Conservation (phyloP, 768 basidiomycete genomes). For the Hygrophorus russula region DNA sequence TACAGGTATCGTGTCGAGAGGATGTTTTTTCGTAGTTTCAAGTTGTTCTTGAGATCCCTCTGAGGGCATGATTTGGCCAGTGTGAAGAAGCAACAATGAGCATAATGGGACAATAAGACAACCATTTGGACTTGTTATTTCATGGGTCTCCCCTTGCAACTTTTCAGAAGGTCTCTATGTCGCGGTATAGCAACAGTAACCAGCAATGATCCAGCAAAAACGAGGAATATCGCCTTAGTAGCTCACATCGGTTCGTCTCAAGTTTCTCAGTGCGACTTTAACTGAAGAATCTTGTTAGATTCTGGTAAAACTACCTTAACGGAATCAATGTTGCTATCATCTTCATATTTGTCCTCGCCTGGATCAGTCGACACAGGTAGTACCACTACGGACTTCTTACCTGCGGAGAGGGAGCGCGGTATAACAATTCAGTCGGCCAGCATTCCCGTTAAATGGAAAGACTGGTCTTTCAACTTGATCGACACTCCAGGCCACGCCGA, state of each 20-base stretch:
- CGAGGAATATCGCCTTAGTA: slow-evolving; percentile 79
- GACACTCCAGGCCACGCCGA: slow-evolving; percentile 92
- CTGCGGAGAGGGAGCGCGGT: slow-evolving; percentile 81
- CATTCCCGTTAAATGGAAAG: slow-evolving; percentile 78
- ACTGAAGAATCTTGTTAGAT: slow-evolving; percentile 31
- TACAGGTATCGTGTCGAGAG: slow-evolving; percentile 47
- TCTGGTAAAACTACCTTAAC: slow-evolving; percentile 87
- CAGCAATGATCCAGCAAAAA: slow-evolving; percentile 26
- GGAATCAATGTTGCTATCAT: slow-evolving; percentile 74
- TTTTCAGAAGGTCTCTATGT: neutral
- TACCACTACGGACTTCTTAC: slow-evolving; percentile 83
- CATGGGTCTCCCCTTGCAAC: neutral
- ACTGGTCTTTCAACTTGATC: slow-evolving; percentile 79
- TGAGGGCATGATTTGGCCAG: neutral
- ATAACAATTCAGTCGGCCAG: slow-evolving; percentile 91
- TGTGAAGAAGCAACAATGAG: neutral
- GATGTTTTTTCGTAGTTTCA: slow-evolving; percentile 9
- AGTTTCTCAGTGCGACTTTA: slow-evolving; percentile 4
- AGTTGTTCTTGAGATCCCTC: neutral
- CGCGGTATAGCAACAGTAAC: slow-evolving; percentile 1
- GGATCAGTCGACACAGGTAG: slow-evolving; percentile 87
- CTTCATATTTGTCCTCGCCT: slow-evolving; percentile 57
- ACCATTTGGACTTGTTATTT: neutral
- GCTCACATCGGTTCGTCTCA: slow-evolving; percentile 67
- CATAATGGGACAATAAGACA: neutral